phyloP scores from a whole-genome alignment of 2,329 filamentous ascomycete species.

The Ramichloridium luteum region DNA sequence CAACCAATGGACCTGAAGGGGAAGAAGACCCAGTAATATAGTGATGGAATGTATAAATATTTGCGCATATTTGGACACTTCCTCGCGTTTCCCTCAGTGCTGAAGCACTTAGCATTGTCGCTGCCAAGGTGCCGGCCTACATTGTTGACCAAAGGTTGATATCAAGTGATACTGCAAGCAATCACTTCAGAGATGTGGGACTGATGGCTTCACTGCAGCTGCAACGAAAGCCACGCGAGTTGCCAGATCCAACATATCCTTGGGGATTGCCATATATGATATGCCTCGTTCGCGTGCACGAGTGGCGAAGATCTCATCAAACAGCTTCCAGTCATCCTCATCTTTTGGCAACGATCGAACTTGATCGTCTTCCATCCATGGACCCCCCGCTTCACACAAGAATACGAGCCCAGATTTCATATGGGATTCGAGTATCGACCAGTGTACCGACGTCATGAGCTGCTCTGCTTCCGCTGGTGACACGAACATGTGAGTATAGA shows the following conservation, averaged over 20 bases:
- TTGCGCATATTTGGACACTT: neutral
- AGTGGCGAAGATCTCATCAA: neutral
- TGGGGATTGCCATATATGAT: neutral
- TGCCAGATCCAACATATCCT: neutral
- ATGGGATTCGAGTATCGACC: too few species aligned
- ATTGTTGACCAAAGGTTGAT: neutral
- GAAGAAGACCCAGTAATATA: conserved; percentile 16
- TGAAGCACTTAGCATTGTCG: neutral
- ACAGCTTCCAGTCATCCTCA: neutral
- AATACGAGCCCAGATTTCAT: too few species aligned
- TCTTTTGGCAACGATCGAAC: neutral
- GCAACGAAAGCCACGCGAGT: neutral
- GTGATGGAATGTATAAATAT: neutral
- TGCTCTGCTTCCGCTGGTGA: too few species aligned
- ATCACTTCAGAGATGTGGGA: neutral
- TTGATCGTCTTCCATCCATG: neutral
- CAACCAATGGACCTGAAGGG: conserved; percentile 24
- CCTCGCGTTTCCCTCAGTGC: neutral
- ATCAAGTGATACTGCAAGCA: neutral
- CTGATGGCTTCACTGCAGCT: too few species aligned
- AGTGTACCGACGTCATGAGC: too few species aligned
- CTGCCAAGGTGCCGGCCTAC: neutral
- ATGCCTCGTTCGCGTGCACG: neutral
- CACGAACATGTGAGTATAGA: too few species aligned
- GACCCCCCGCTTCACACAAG: neutral